A percentile compares a stretch with the other conserved stretches of the same genome.
Conservation (phyloP, 2,329 filamentous ascomycete species). For the Botrytis hyacinthi region DNA sequence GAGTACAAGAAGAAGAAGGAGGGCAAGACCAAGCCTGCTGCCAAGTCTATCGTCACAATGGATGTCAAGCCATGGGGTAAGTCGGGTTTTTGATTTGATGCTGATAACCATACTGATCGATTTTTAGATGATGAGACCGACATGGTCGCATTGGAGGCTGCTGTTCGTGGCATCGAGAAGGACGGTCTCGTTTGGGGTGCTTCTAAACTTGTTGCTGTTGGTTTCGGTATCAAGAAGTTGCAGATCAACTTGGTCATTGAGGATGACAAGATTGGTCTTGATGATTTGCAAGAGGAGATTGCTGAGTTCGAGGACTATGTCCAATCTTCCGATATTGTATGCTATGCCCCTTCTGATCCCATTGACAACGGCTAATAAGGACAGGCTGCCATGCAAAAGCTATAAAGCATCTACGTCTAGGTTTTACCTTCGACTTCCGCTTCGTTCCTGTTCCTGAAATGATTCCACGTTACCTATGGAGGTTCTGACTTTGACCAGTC, state of each 20-base stretch:
- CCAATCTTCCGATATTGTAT: slow-evolving; percentile 84
- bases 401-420: slow-evolving; percentile 55
- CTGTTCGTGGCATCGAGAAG: slow-evolving; percentile 80
- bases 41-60: slow-evolving; percentile 93
- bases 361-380: slow-evolving; percentile 27
- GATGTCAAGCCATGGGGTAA: slow-evolving; percentile 99
- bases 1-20: slow-evolving; percentile 98
- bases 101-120: slow-evolving; percentile 29
- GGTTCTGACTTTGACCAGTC: slow-evolving; percentile 25
- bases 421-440: slow-evolving; percentile 21
- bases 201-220: slow-evolving; percentile 83
- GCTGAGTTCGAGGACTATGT: slow-evolving; percentile 88
- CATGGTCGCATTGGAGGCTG: slow-evolving; percentile 76
- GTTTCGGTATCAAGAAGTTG: slow-evolving; percentile 98
- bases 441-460: slow-evolving; percentile 30
- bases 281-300: slow-evolving; percentile 85
- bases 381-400: slow-evolving; percentile 80
- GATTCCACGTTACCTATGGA: slow-evolving; percentile 31
- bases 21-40: slow-evolving; percentile 82
- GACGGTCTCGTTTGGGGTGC: slow-evolving; percentile 96
- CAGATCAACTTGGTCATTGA: slow-evolving; percentile 98
- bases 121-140: slow-evolving; percentile 83
- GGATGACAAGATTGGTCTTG: slow-evolving; percentile 89
- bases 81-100: background rate
- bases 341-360: slow-evolving; percentile 30